phyloP scores from a whole-genome alignment of 768 basidiomycete species.

The Imleria badia region DNA sequence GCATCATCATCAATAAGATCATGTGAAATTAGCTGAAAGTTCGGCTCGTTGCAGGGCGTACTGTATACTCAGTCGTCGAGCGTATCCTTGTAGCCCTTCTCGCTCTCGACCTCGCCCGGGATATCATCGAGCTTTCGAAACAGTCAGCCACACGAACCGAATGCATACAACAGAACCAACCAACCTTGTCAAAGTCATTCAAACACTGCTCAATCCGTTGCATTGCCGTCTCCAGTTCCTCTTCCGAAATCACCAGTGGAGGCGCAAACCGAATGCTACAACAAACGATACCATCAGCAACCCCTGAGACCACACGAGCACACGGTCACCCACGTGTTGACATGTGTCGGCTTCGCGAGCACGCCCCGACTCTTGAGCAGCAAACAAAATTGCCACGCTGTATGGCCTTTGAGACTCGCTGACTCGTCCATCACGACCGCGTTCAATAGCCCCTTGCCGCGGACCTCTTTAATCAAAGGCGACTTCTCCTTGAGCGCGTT shows the following conservation, averaged over 20 bases:
- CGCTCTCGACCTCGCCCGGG: conserved; percentile 62
- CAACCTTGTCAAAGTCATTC: conserved; percentile 75
- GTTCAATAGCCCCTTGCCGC: conserved; percentile 88
- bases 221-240: conserved; percentile 74
- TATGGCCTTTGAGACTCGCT: conserved; percentile 70
- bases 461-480: conserved; percentile 74
- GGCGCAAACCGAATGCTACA: conserved; percentile 93
- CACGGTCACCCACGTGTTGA: conserved; percentile 71
- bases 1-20: too few species aligned
- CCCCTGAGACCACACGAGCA: not conserved
- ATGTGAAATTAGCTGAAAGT: too few species aligned
- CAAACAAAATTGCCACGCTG: conserved; percentile 96
- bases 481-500: conserved; percentile 49
- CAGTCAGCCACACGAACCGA: not conserved
- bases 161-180: conserved; percentile 21
- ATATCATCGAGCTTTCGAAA: conserved; percentile 50
- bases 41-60: too few species aligned
- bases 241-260: conserved; percentile 91
- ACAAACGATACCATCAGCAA: not conserved
- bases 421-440: conserved; percentile 91
- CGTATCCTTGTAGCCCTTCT: conserved; percentile 52
- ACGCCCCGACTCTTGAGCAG: conserved; percentile 89
- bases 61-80: conserved; percentile 19
- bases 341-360: conserved; percentile 94
- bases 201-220: conserved; percentile 75